Percentiles rank a stretch among this genome's conserved stretches.
phyloP scores from a whole-genome alignment of 106 monocot genomes.

The Dendrobium nobile region DNA sequence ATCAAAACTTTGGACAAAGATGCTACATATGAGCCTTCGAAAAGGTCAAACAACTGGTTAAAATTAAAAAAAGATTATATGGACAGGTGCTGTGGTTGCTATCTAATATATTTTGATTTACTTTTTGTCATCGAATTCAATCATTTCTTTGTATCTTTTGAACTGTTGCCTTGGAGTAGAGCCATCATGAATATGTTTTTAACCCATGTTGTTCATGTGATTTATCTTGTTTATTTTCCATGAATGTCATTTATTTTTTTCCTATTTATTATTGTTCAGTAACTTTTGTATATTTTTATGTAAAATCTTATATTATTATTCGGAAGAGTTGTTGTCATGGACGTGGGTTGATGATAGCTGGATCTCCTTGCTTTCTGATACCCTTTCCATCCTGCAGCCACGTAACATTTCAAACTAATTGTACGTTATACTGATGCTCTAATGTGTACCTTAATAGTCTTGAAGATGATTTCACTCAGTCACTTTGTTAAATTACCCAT shows the following conservation, averaged over 20 bases:
- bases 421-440: not conserved
- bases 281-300: not conserved
- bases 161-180: not conserved
- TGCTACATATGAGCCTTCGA: conserved; percentile 97
- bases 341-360: not conserved
- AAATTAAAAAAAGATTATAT: conserved; percentile 99
- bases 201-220: not conserved
- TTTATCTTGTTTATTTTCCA: not conserved
- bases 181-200: not conserved
- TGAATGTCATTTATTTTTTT: not conserved
- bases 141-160: not conserved
- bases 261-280: not conserved
- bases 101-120: not conserved
- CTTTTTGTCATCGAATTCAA: conserved; percentile 2
- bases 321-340: not conserved
- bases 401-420: not conserved
- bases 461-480: not conserved
- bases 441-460: not conserved
- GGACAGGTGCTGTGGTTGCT: conserved; percentile 65
- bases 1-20: conserved; percentile 95
- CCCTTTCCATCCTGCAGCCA: not conserved
- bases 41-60: conserved; percentile 96
- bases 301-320: not conserved
- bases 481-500: not conserved
- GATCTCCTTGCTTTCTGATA: not conserved